These are phyloP conservation scores for Seiridium cupressi DNA, from an alignment of 2,329 filamentous ascomycete genomes.

Conservation along the genomic window DNA sequence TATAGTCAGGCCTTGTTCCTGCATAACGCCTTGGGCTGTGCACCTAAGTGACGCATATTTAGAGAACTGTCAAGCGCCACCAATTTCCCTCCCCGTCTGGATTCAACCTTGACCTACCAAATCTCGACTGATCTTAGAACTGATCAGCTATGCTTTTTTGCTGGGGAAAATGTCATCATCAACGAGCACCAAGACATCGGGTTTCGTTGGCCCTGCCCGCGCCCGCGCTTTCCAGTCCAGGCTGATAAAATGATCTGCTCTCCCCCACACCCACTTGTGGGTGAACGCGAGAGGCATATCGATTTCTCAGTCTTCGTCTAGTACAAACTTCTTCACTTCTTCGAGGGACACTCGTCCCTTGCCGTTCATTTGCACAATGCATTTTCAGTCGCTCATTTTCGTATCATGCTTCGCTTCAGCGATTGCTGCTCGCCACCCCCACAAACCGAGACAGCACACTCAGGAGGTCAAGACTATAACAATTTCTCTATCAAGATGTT, in stretches of 20 bases:
- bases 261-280: not conserved
- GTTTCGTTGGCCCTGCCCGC: not conserved
- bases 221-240: not conserved
- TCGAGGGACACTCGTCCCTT: constrained; percentile 1
- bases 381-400: constrained; percentile 9
- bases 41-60: not conserved
- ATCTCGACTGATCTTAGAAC: too few relatives aligned
- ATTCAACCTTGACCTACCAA: not conserved
- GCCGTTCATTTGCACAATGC: constrained; percentile 9
- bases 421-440: not conserved
- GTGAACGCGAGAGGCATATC: not conserved
- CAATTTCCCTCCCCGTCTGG: not conserved
- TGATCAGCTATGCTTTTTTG: not conserved
- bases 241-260: not conserved
- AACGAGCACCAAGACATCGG: not conserved
- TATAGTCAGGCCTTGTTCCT: not conserved
- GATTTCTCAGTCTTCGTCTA: not conserved
- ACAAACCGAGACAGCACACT: not conserved
- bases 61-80: not conserved
- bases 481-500: too few relatives aligned
- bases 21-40: not conserved
- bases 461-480: too few relatives aligned
- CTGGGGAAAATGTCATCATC: not conserved
- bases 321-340: not conserved
- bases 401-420: constrained; percentile 7